Evolutionary conservation across 768 basidiomycete species (phyloP).

Genomic region (Xanthoconium stramineum): DNA sequence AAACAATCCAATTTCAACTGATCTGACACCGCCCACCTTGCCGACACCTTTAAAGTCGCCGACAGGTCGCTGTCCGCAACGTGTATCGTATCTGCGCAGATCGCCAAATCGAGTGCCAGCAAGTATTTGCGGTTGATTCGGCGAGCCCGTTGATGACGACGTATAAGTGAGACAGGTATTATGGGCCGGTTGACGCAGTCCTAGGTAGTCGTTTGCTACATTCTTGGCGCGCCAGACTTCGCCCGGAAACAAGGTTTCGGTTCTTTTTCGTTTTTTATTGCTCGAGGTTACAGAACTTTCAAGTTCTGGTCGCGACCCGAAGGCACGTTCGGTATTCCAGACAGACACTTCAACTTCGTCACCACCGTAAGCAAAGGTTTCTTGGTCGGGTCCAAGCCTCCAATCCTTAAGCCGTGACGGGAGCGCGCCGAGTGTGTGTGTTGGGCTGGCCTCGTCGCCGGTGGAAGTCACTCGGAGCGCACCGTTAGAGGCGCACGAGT

Average conservation of each 20-base stretch:
- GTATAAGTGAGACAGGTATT: conserved; percentile 68
- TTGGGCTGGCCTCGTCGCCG: conserved; percentile 21
- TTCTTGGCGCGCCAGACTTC: conserved; percentile 88
- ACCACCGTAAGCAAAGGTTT: conserved; percentile 76
- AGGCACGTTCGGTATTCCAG: conserved; percentile 69
- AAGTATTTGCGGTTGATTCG: conserved; percentile 47
- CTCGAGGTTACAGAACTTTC: conserved; percentile 14
- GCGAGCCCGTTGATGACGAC: conserved; percentile 33
- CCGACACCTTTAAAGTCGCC: conserved; percentile 59
- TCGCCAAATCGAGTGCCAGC: conserved; percentile 76
- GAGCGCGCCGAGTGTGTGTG: conserved; percentile 40
- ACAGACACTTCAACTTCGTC: conserved; percentile 83
- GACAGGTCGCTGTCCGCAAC: conserved; percentile 65
- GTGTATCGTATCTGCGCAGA: conserved; percentile 74
- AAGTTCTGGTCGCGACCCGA: conserved; percentile 29
- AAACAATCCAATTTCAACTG: conserved; percentile 53
- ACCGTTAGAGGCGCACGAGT: conserved; percentile 76
- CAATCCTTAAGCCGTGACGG: conserved; percentile 71
- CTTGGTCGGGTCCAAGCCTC: conserved; percentile 49
- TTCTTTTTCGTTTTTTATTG: conserved; percentile 54
- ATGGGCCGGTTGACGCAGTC: conserved; percentile 74
- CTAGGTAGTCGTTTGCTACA: conserved; percentile 73
- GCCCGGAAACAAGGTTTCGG: conserved; percentile 56
- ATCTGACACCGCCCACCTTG: conserved; percentile 59
- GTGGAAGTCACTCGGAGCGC: conserved; percentile 53